Base-by-base conservation (phyloP, 768 basidiomycete genomes). In the Termitomyces sp. region DNA sequence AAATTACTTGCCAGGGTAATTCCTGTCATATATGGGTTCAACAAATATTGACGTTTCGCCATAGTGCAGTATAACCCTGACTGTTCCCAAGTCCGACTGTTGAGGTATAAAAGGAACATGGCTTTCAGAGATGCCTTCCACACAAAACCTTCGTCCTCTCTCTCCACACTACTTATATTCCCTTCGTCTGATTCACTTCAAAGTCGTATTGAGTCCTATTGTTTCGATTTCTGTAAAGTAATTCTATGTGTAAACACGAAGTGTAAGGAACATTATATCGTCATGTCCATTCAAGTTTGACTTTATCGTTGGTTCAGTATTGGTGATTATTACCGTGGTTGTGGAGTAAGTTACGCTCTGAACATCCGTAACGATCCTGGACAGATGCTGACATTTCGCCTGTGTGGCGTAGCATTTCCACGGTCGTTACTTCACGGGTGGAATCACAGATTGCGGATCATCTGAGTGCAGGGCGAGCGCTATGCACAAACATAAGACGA, bases 311-410 rank as follows among this genome's bases (percentile, higher is more conserved):
- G 58, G 28, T 50, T 7, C 30, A 80, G 79, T 54, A 68, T 80
- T 54, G 79, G 79, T 40, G 79, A 80, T 61, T 79, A 71, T 58
- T 79, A 78, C 64, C 75, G 79, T 67, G 79, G 79, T 35, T 80
- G 79, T 57, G 79, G 79, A 56, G 79, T 79, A 67, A 51, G 77
- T 72, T 46, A 22, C 35, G 7, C 48, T 33, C 16, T 47, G 12
- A 46, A 24, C 18, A 6, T 44, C 36, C 38, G n/a, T 18, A 30
- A 47, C 24, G 38, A 53, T 53, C 12, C 16, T 9, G 35, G 53
- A 40, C 38, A 8, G 40, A 45, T 33, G 14, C 61, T 64, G 51
- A 63, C 47, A 54, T 32, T 49, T 51, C 6, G 43, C 32, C 5
- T 57, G 53, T 60, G 59, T 65, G 61, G 61, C 63, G 58, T 57